phyloP scores from a whole-genome alignment of 164 flowering plant genomes.

The Magnolia changhungtana region DNA sequence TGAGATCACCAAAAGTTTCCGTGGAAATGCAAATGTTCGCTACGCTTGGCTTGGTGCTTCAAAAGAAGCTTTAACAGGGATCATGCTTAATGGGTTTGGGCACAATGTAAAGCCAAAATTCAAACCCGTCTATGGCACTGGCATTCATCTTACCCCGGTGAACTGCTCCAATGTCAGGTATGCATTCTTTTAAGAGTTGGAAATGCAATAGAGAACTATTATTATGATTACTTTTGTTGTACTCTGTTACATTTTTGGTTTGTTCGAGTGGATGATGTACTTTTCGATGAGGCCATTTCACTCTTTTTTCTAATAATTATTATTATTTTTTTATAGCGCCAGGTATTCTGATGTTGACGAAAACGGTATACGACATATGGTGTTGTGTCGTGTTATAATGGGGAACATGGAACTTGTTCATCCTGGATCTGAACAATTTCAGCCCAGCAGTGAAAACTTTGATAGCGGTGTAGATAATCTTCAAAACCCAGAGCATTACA shows the following conservation, averaged over 20 bases:
- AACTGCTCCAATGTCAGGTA: conserved; percentile 58
- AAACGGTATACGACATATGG: conserved; percentile 69
- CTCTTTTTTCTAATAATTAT: conserved; percentile 31
- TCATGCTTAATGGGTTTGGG: conserved; percentile 68
- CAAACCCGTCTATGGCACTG: conserved; percentile 50
- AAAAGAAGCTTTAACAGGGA: conserved; percentile 34
- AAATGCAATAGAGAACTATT: neutral
- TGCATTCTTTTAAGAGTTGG: neutral
- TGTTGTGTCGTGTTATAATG: conserved; percentile 86
- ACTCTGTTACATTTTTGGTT: neutral
- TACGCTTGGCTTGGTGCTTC: conserved; percentile 85
- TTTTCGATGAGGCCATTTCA: neutral
- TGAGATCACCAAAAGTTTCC: conserved; percentile 52
- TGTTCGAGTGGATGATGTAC: neutral
- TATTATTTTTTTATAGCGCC: conserved; percentile 45
- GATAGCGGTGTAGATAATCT: conserved; percentile 89
- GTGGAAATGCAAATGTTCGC: conserved; percentile 74
- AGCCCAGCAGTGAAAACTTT: conserved; percentile 63
- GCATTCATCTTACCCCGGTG: conserved; percentile 69
- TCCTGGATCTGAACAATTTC: conserved; percentile 61
- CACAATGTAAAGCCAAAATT: conserved; percentile 28
- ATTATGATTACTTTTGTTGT: neutral
- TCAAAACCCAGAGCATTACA: conserved; percentile 49
- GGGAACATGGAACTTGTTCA: conserved; percentile 81
- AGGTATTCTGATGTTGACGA: conserved; percentile 83